Evolutionary conservation across 2,329 filamentous ascomycete genomes (phyloP).

Genomic region (Hyphodiscus sp.): DNA sequence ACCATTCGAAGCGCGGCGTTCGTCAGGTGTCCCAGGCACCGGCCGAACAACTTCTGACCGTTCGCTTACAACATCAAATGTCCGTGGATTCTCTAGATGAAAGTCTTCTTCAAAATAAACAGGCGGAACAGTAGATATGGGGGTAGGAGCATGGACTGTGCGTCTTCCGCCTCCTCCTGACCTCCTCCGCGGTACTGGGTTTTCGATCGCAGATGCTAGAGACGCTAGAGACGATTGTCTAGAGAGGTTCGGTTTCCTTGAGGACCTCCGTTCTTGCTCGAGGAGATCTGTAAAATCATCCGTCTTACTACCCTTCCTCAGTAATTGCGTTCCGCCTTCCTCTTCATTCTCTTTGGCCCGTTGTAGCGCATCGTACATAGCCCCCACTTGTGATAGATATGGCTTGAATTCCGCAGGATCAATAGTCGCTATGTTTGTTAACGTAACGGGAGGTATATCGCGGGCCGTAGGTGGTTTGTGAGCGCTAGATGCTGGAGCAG

Average conservation of each 20-base stretch:
- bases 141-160: constrained; percentile 66
- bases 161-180: constrained; percentile 49
- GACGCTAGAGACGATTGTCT: constrained; percentile 37
- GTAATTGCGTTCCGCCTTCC: constrained; percentile 39
- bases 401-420: constrained; percentile 73
- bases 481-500: constrained; percentile 59
- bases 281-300: constrained; percentile 35
- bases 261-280: constrained; percentile 26
- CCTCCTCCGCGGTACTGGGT: constrained; percentile 34
- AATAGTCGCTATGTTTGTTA: constrained; percentile 81
- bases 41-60: constrained; percentile 82
- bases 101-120: constrained; percentile 97
- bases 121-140: constrained; percentile 82
- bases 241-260: constrained; percentile 24
- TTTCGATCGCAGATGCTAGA: constrained; percentile 31
- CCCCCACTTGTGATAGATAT: constrained; percentile 80
- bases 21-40: constrained; percentile 45
- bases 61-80: constrained; percentile 94
- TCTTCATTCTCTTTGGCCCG: constrained; percentile 74
- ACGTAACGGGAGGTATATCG: constrained; percentile 88
- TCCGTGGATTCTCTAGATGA: constrained; percentile 89
- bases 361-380: constrained; percentile 82
- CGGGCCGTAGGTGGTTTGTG: constrained; percentile 78
- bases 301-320: constrained; percentile 28
- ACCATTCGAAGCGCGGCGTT: constrained; percentile 51